A percentile compares a stretch with the other conserved stretches of the same genome.
phyloP scores from a whole-genome alignment of 192 early-diverging fungal genomes.

The Gamsiella multidivaricata region DNA sequence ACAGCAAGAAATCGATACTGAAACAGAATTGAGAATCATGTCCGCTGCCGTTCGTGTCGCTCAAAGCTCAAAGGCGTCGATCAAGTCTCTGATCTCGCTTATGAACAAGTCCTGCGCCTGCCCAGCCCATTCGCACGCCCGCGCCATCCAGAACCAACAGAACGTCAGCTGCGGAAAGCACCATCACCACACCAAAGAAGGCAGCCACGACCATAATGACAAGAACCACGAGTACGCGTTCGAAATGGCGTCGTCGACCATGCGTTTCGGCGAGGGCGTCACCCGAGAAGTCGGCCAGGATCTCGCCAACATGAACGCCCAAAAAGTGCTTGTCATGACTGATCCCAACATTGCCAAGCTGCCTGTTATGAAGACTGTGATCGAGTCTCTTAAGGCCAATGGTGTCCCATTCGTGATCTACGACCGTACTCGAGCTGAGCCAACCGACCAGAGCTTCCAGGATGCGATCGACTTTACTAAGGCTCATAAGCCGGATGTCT shows the following conservation, averaged over 20 bases:
- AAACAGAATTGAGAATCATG: conserved; percentile 10
- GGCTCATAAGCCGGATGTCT: conserved; percentile 79
- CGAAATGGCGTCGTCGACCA: conserved; percentile 90
- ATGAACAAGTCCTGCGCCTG: conserved; percentile 56
- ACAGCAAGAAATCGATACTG: background rate
- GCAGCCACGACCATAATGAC: conserved; percentile 1
- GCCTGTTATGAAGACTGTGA: conserved; percentile 76
- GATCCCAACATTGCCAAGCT: conserved; percentile 80
- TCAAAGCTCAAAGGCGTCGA: conserved; percentile 36
- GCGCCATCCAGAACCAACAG: conserved; percentile 22
- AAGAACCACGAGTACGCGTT: conserved; percentile 73
- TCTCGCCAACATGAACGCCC: conserved; percentile 78
- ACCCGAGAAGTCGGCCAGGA: conserved; percentile 90
- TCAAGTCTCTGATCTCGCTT: conserved; percentile 53
- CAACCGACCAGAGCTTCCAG: conserved; percentile 84
- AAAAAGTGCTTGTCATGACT: conserved; percentile 89
- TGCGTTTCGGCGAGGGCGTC: conserved; percentile 86
- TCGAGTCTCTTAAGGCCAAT: conserved; percentile 78
- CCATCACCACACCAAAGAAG: conserved; percentile 30
- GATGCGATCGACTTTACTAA: conserved; percentile 85
- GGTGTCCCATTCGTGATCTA: conserved; percentile 79
- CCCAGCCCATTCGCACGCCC: conserved; percentile 44
- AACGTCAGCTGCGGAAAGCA: conserved; percentile 3
- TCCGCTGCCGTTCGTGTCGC: conserved; percentile 43
- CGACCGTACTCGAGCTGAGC: conserved; percentile 84